Percentiles rank a stretch among this genome's conserved stretches.
These are phyloP conservation scores for Cercospora sesami DNA, from an alignment of 2,329 filamentous ascomycete genomes.

Conservation along the genomic window DNA sequence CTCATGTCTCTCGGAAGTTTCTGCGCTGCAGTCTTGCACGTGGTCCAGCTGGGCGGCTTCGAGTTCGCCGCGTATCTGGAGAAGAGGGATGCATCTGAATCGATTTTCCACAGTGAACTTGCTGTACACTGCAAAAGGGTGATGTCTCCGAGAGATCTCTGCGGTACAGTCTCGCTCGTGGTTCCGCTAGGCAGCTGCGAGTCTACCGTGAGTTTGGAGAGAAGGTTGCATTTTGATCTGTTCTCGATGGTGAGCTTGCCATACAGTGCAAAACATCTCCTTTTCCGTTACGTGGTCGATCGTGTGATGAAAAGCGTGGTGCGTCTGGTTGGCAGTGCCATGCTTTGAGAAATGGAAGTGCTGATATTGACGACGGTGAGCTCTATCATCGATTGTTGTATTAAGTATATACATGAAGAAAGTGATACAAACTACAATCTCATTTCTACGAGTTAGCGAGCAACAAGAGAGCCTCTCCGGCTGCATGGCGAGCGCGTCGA, in stretches of 20 bases:
- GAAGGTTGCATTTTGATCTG: background rate
- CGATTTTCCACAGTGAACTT: background rate
- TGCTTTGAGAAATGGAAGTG: background rate
- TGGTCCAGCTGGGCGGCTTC: background rate
- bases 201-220: background rate
- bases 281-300: background rate
- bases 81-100: background rate
- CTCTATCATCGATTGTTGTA: background rate
- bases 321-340: background rate
- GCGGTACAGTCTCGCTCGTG: background rate
- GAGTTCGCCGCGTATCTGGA: background rate
- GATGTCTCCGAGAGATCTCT: background rate
- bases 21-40: background rate
- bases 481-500: background rate
- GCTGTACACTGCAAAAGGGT: background rate
- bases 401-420: background rate
- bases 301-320: background rate
- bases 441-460: background rate
- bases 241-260: background rate
- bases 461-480: constrained; percentile 1
- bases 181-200: background rate
- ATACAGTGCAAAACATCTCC: background rate
- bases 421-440: background rate
- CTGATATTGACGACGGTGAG: background rate
- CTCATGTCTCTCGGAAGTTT: background rate